Percentiles rank a stretch among this genome's conserved stretches.
Evolutionary conservation across 2,329 filamentous ascomycete species (phyloP).

Genomic region (Clarireedia homoeocarpa): DNA sequence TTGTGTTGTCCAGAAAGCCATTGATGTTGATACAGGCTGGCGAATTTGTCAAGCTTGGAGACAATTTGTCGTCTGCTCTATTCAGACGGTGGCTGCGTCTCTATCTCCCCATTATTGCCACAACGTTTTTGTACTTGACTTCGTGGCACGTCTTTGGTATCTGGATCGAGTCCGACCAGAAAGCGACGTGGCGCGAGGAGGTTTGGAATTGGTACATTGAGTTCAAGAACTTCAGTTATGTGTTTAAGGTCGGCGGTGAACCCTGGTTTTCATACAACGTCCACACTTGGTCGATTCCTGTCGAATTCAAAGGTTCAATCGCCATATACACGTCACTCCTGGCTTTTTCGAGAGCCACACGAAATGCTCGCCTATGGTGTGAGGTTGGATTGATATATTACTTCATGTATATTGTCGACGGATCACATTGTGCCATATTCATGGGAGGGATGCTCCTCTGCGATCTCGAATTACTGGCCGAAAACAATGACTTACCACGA

Average conservation of each 20-base stretch:
- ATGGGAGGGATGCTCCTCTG: constrained; percentile 52
- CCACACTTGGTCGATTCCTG: constrained; percentile 51
- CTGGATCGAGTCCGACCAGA: constrained; percentile 4
- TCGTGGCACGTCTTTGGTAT: constrained; percentile 25
- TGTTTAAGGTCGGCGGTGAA: constrained; percentile 50
- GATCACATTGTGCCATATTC: constrained; percentile 54
- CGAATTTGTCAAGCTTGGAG: constrained; percentile 30
- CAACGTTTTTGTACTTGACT: constrained; percentile 33
- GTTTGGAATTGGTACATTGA: constrained; percentile 34
- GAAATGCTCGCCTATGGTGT: constrained; percentile 46
- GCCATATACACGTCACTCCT: constrained; percentile 48
- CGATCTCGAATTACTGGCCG: constrained; percentile 51
- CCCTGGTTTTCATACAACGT: constrained; percentile 51
- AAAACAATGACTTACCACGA: constrained; percentile 41
- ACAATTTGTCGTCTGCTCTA: constrained; percentile 37
- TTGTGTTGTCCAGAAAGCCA: constrained; percentile 38
- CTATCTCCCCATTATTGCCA: constrained; percentile 36
- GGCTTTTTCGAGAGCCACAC: constrained; percentile 47
- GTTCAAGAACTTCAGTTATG: constrained; percentile 61
- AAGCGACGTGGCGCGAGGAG: constrained; percentile 19
- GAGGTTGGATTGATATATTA: constrained; percentile 49
- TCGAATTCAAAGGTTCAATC: constrained; percentile 57
- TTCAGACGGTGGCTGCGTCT: constrained; percentile 41
- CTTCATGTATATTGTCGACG: constrained; percentile 61
- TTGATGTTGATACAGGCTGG: constrained; percentile 34